phyloP scores from a whole-genome alignment of 768 basidiomycete genomes.

The Auricularia sp. region DNA sequence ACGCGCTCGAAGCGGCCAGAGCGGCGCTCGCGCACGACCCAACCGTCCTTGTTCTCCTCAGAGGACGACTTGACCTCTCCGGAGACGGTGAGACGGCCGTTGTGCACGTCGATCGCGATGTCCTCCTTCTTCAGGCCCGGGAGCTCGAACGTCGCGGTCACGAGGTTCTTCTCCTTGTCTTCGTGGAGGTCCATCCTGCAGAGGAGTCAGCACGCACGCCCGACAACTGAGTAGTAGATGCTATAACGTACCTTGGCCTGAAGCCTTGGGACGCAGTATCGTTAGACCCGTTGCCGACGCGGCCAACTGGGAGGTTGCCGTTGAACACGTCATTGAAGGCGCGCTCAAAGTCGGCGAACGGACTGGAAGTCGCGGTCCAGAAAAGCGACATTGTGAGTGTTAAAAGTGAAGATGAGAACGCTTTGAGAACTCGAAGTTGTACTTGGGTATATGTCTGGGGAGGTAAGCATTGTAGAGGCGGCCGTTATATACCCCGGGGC shows the following conservation, averaged over 20 bases:
- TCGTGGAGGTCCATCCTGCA: conserved; percentile 35
- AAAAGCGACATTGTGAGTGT: not conserved
- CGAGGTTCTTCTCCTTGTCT: conserved; percentile 26
- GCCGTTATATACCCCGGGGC: no score
- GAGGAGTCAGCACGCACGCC: not conserved
- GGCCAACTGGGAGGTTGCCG: not conserved
- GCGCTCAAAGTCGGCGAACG: not conserved
- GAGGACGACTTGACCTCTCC: conserved; percentile 28
- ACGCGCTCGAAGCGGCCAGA: conserved; percentile 42
- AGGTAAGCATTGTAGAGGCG: no score
- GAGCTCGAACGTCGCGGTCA: conserved; percentile 45
- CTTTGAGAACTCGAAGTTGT: not conserved
- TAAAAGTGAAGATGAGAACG: not conserved
- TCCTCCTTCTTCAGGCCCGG: conserved; percentile 41
- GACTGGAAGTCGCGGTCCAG: not conserved
- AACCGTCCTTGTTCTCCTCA: conserved; percentile 23
- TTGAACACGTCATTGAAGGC: not conserved
- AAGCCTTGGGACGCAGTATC: not conserved
- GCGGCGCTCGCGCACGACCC: conserved; percentile 36
- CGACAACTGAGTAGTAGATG: not conserved
- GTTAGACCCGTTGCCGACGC: not conserved
- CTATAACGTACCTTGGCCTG: not conserved
- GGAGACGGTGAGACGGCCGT: conserved; percentile 37
- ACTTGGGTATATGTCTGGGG: no score
- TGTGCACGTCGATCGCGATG: conserved; percentile 25